phyloP scores from a whole-genome alignment of 352 stramenopile species.

The Phytopythium helicoides region DNA sequence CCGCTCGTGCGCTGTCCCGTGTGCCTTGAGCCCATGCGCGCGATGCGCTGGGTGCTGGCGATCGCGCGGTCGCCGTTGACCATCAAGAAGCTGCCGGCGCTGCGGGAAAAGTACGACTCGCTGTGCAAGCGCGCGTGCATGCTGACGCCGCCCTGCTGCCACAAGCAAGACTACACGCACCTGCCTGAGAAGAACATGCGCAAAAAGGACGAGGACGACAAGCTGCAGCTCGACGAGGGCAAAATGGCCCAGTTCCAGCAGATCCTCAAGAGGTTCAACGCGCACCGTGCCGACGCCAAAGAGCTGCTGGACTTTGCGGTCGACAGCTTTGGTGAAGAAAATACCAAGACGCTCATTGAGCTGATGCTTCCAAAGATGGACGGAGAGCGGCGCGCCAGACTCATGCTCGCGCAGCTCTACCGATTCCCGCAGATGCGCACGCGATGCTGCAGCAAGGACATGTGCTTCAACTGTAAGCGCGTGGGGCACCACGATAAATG shows the following conservation, averaged over 20 bases:
- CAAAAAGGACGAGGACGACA: not conserved
- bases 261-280: constrained; percentile 19
- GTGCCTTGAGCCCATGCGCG: constrained; percentile 18
- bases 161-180: constrained; percentile 33
- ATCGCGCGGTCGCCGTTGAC: not conserved
- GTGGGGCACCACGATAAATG: constrained; percentile 22
- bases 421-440: constrained; percentile 23
- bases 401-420: constrained; percentile 35
- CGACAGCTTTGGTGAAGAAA: constrained; percentile 4
- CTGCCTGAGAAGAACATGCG: constrained; percentile 13
- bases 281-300: constrained; percentile 15
- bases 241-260: constrained; percentile 9
- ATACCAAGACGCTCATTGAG: constrained; percentile 9
- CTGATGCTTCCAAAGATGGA: constrained; percentile 25
- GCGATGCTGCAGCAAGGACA: constrained; percentile 26
- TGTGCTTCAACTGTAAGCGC: constrained; percentile 58
- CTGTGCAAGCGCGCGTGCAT: constrained; percentile 19
- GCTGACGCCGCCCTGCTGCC: constrained; percentile 29
- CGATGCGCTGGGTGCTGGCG: constrained; percentile 16
- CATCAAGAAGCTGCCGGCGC: not conserved
- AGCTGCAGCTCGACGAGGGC: too few species aligned
- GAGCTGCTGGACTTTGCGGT: constrained; percentile 14
- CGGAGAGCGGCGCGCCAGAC: constrained; percentile 31
- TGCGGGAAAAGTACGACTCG: constrained; percentile 10
- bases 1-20: constrained; percentile 30